These are phyloP conservation scores for Malassezia furfur DNA, from an alignment of 1,284 basidiomycete genomes.

Conservation along the genomic window DNA sequence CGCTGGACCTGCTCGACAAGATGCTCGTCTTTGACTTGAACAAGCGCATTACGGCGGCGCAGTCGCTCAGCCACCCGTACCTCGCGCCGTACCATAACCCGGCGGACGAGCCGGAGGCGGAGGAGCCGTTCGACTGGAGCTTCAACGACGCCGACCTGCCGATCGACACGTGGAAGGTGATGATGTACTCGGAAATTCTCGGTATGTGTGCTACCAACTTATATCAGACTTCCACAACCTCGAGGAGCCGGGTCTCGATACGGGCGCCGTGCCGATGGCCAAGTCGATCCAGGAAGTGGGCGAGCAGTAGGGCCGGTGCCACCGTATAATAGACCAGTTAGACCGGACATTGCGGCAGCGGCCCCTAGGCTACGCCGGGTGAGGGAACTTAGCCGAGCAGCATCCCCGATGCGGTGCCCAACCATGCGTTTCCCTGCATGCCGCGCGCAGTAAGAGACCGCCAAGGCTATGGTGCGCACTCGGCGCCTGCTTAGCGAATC, in stretches of 20 bases:
- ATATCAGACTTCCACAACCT: constrained; percentile 48
- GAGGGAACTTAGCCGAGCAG: too few species aligned
- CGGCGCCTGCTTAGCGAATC: too few species aligned
- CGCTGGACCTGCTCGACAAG: constrained; percentile 89
- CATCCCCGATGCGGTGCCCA: too few species aligned
- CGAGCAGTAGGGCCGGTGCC: not conserved
- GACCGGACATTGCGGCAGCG: too few species aligned
- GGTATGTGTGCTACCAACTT: constrained; percentile 4
- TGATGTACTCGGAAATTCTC: constrained; percentile 53
- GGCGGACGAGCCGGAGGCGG: constrained; percentile 88
- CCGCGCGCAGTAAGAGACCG: too few species aligned
- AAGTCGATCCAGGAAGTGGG: constrained; percentile 2
- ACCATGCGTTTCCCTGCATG: too few species aligned
- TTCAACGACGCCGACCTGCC: constrained; percentile 99
- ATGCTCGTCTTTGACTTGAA: constrained; percentile 98
- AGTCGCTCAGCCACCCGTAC: constrained; percentile 86
- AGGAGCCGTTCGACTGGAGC: constrained; percentile 95
- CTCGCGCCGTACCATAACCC: constrained; percentile 97
- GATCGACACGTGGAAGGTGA: constrained; percentile 96
- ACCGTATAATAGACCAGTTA: too few species aligned
- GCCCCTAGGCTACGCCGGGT: too few species aligned
- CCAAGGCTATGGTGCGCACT: too few species aligned
- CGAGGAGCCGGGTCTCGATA: constrained; percentile 21
- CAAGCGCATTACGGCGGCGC: constrained; percentile 86
- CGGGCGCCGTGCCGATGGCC: constrained; percentile 1